Conservation (phyloP, 805 yeast genomes). For the Wickerhamomyces hampshirensis region DNA sequence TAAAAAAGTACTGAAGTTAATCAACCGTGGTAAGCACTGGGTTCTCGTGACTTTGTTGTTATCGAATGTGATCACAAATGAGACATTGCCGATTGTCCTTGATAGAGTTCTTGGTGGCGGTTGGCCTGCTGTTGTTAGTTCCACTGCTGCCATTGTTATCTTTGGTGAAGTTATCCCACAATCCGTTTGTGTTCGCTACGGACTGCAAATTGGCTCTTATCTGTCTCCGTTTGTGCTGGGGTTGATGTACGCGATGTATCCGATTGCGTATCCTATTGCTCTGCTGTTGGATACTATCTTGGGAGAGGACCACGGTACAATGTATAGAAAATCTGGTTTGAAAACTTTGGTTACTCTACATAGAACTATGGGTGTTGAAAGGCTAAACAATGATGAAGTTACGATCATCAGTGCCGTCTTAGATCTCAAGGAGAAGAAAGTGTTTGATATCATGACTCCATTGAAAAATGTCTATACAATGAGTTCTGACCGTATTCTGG, state of each 20-base stretch:
- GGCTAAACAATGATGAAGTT: conserved; percentile 91
- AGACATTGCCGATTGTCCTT: conserved; percentile 87
- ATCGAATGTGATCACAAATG: conserved; percentile 89
- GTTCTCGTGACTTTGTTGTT: conserved; percentile 82
- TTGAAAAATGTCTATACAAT: conserved; percentile 84
- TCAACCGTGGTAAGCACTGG: conserved; percentile 92
- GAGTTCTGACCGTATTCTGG: conserved; percentile 75
- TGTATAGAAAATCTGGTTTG: conserved; percentile 87
- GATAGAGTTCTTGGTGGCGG: conserved; percentile 96
- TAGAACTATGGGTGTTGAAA: conserved; percentile 90
- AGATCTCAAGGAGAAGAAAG: conserved; percentile 89
- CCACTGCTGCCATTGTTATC: conserved; percentile 89
- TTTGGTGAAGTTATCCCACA: conserved; percentile 98
- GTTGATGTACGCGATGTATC: conserved; percentile 87
- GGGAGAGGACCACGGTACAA: conserved; percentile 96
- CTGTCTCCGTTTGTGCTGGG: conserved; percentile 83
- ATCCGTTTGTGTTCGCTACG: conserved; percentile 87
- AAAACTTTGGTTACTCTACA: conserved; percentile 92
- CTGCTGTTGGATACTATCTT: conserved; percentile 69
- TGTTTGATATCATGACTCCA: conserved; percentile 89
- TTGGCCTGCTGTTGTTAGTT: conserved; percentile 89
- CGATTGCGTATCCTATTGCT: conserved; percentile 90
- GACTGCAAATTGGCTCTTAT: conserved; percentile 84
- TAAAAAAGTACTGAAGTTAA: conserved; percentile 60
- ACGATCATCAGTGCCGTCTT: conserved; percentile 92